phyloP scores from a whole-genome alignment of 192 early-diverging fungal genomes.

The Mycoemilia scoparia region DNA sequence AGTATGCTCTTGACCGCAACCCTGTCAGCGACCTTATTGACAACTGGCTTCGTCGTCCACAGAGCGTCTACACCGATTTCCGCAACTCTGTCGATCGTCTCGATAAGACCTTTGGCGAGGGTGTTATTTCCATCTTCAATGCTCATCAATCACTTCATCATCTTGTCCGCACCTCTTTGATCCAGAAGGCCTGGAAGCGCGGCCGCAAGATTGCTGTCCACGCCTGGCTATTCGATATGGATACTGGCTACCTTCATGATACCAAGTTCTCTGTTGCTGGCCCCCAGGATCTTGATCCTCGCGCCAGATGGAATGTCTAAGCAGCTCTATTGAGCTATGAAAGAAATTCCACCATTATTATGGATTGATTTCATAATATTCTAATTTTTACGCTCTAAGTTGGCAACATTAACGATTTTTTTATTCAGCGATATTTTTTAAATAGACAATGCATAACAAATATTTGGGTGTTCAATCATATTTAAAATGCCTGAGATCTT shows the following conservation, averaged over 20 bases:
- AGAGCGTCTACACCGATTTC: not conserved
- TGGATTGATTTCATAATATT: too few relatives aligned
- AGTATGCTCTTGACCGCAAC: slow-evolving; percentile 22
- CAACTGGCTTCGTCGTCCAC: slow-evolving; percentile 41
- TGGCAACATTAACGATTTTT: too few relatives aligned
- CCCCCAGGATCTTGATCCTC: too few relatives aligned
- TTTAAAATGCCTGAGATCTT: too few relatives aligned
- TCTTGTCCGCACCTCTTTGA: not conserved
- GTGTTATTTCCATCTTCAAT: not conserved
- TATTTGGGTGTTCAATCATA: too few relatives aligned
- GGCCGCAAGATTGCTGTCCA: not conserved
- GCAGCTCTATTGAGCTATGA: too few relatives aligned
- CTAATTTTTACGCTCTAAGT: too few relatives aligned
- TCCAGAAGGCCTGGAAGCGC: not conserved
- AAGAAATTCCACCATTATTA: too few relatives aligned
- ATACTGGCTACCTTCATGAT: not conserved
- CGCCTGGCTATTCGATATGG: not conserved
- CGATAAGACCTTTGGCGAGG: not conserved
- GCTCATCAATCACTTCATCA: too few relatives aligned
- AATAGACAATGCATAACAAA: too few relatives aligned
- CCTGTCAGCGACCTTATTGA: slow-evolving; percentile 55
- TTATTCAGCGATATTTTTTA: too few relatives aligned
- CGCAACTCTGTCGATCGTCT: not conserved
- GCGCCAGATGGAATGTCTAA: too few relatives aligned
- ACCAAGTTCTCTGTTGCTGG: not conserved